Base-by-base conservation (phyloP, 306 rosid species). In the Erythrophleum fordii region DNA sequence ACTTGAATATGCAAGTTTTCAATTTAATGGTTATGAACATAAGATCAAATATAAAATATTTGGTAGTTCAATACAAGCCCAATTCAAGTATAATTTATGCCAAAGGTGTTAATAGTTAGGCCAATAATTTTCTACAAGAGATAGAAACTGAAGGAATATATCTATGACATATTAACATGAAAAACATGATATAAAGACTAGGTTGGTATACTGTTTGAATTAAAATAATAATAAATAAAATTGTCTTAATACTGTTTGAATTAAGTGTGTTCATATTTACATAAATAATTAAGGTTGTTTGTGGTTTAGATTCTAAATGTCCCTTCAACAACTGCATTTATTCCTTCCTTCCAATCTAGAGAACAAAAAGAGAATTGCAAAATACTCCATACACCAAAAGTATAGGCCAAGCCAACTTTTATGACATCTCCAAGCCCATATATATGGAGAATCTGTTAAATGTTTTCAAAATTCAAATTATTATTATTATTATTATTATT, bases 291-390 rank as follows among this genome's bases (percentile, higher is more conserved):
- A 13, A 59, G 39, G 11, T 25, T 12, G 13, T 73, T 37, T 9
- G 37, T 55, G 67, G 37, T 17, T 6, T 55, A 6, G 37, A 73
- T 53, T 22, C 10, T 37, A 12, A 37, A 73, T 73, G 66, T 74
- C 53, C 26, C 10, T 23, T 39, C 26, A 74, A 25, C 53, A 39
- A 56, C 41, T 23, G 35, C 34, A 25, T 13, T 39, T 56, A 45
- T 74, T 58, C 68, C 68, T 55, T 56, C 26, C 20, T 20, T 31
- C 5, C 10, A 20, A 56, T 68, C 9, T 5, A 67, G 14, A 39
- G 68, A 42, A 56, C 39, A 56, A 56, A 10, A 26, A 6, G 56
- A 75, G 28, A 41, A 58, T 59, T 75, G 39, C 56, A 75, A 41
- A 75, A 58, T 29, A 58, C 41, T 26, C 28, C 25, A 59, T 14